Evolutionary conservation across 192 early-diverging fungal species (phyloP).

Genomic region (Martensiomyces pterosporus): DNA sequence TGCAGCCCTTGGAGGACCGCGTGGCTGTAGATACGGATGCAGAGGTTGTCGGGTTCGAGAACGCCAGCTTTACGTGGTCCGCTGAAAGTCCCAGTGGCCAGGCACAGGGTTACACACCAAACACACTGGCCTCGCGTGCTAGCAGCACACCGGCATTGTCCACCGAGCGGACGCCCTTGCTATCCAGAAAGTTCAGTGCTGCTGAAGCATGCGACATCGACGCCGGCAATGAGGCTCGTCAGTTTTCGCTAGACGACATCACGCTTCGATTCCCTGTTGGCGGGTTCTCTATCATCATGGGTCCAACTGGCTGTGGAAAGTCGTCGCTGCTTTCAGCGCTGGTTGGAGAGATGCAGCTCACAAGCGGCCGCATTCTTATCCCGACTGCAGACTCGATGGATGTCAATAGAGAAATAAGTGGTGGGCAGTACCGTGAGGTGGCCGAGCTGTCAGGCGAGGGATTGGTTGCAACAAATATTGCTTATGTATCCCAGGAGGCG

Average conservation of each 20-base stretch:
- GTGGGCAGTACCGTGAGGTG: conserved; percentile 12
- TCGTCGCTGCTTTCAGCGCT: conserved; percentile 74
- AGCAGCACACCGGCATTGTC: no score
- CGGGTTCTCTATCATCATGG: conserved; percentile 71
- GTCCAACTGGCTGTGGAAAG: conserved; percentile 91
- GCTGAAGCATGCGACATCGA: no score
- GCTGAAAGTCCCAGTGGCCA: background rate
- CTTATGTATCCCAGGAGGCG: conserved; percentile 83
- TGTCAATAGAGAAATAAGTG: no score
- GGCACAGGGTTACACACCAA: no score
- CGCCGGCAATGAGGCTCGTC: no score
- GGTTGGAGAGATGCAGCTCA: conserved; percentile 72
- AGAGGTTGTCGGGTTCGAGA: conserved; percentile 27
- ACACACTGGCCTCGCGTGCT: no score
- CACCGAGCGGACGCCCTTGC: conserved; percentile 17
- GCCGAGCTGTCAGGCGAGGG: conserved; percentile 35
- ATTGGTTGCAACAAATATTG: conserved; percentile 56
- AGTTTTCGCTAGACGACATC: conserved; percentile 61
- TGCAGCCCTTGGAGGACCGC: conserved; percentile 53
- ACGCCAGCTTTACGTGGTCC: conserved; percentile 43
- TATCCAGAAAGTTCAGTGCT: no score
- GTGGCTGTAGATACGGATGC: conserved; percentile 6
- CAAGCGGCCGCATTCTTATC: conserved; percentile 27
- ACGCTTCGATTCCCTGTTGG: conserved; percentile 63
- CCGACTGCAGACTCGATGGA: conserved; percentile 24